phyloP scores from a whole-genome alignment of 176 grass and related monocot genomes.

The Luzula sylvatica region DNA sequence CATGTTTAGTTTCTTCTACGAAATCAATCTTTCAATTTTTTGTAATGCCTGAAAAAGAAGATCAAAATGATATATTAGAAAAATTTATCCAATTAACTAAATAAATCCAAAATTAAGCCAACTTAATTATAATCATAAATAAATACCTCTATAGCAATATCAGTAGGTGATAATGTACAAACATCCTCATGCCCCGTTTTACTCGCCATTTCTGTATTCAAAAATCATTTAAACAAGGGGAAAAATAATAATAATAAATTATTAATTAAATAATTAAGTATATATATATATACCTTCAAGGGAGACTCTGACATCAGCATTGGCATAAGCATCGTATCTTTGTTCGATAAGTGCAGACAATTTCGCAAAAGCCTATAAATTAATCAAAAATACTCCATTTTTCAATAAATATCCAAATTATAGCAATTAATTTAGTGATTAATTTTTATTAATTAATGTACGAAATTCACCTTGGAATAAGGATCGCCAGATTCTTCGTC shows the following conservation, averaged over 20 bases:
- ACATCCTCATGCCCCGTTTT: conserved; percentile 77
- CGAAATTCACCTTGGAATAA: conserved; percentile 68
- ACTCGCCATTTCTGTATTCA: conserved; percentile 60
- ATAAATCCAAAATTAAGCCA: neutral
- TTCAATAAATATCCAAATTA: neutral
- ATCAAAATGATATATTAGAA: conserved; percentile 21
- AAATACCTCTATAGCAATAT: conserved; percentile 76
- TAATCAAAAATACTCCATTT: neutral
- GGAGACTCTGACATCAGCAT: conserved; percentile 81
- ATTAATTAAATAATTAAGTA: neutral
- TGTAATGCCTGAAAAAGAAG: conserved; percentile 42
- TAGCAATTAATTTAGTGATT: neutral
- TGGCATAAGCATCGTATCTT: conserved; percentile 81
- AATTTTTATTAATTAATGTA: neutral
- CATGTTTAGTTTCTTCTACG: conserved; percentile 5
- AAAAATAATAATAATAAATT: neutral
- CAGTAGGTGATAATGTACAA: conserved; percentile 52
- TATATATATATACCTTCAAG: conserved; percentile 55
- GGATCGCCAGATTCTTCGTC: conserved; percentile 89
- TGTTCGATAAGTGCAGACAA: conserved; percentile 71
- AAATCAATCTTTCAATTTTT: conserved; percentile 39
- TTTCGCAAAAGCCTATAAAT: conserved; percentile 66
- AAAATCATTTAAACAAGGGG: neutral
- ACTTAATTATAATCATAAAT: conserved; percentile 2
- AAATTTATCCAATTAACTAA: neutral